These are phyloP conservation scores for Aspergillus panamensis DNA, from an alignment of 495 filamentous ascomycete species.

Conservation along the genomic window DNA sequence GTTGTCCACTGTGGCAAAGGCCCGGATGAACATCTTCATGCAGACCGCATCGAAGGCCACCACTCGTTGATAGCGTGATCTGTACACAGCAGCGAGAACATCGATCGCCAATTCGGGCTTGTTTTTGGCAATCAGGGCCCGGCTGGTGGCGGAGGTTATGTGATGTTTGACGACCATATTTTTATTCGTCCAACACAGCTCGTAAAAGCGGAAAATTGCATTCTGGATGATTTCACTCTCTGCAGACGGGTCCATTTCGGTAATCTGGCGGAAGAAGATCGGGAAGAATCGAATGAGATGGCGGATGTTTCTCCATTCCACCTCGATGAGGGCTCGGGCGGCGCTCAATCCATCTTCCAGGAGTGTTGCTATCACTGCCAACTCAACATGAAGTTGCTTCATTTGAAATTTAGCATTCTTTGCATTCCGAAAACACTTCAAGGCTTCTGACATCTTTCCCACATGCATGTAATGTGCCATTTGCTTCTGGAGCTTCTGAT, in stretches of 20 bases:
- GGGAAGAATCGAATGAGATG: slow-evolving; percentile 28
- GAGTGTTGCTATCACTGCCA: slow-evolving; percentile 39
- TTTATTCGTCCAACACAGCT: slow-evolving; percentile 33
- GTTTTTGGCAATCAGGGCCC: slow-evolving; percentile 27
- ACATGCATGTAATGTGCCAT: slow-evolving; percentile 39
- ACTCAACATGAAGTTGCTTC: slow-evolving; percentile 34
- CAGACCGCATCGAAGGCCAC: slow-evolving; percentile 36
- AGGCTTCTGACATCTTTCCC: slow-evolving; percentile 31
- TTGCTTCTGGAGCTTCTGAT: slow-evolving; percentile 34
- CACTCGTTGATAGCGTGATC: slow-evolving; percentile 34
- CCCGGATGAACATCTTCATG: slow-evolving; percentile 44
- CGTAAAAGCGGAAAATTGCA: slow-evolving; percentile 41
- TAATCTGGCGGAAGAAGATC: slow-evolving; percentile 39
- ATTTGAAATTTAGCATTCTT: slow-evolving; percentile 26
- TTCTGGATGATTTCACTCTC: slow-evolving; percentile 32
- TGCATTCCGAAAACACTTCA: slow-evolving; percentile 29
- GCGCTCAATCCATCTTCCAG: slow-evolving; percentile 32
- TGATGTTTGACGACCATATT: slow-evolving; percentile 36
- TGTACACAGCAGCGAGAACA: slow-evolving; percentile 38
- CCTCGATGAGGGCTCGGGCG: slow-evolving; percentile 32
- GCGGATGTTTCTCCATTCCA: slow-evolving; percentile 27
- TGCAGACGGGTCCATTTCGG: slow-evolving; percentile 21
- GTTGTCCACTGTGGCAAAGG: slow-evolving; percentile 28
- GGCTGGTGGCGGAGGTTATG: slow-evolving; percentile 26
- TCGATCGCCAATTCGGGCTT: slow-evolving; percentile 31